Base-by-base conservation (phyloP, 345 rosid genomes). In the Pugionium dolabratum region DNA sequence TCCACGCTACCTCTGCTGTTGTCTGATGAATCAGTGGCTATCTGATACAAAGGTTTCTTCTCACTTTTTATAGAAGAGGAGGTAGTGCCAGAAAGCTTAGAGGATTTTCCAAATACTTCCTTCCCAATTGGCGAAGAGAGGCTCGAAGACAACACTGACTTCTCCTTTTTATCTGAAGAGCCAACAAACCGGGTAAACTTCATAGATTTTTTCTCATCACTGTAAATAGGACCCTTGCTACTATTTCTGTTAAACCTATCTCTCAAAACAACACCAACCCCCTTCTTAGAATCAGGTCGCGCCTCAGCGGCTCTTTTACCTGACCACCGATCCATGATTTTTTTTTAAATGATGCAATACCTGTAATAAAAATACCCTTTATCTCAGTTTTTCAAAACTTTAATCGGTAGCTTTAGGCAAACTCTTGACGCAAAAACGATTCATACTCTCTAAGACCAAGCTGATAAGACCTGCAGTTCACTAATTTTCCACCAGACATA, bases 291-390 rank as follows among this genome's bases (percentile, higher is more conserved):
- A 57, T 78, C 77, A 49, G 75, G 72, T 69, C 75, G 67, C 54
- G 77, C 75, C 47, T 86, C 70, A 18, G 66, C 62, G 71, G 79
- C 78, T 79, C 85, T 80, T 78, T 86, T 88, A 67, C 92, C 80
- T 6, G 95, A 78, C 77, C 80, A 82, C 45, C 81, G 83, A 75
- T 86, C 97, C 99, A 94, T 94, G 63, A 73, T 70, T 41, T 55
- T 51, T 10, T 46, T 10, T 46, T 2, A 6, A 53, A 66, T 66
- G 51, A 48, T 55, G 62, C 46, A 57, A 73, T 49, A 67, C 71
- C 95, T 84, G 84, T 46, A 65, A 71, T 31, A 47, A 63, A 4
- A 9, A 29, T 9, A 71, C 10, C 40, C 8, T 11, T 43, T 31
- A 6, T 46, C 57, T 39, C 26, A 65, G 59, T 49, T 57, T 10